These are phyloP conservation scores for Lactarius indigo DNA, from an alignment of 768 basidiomycete species.

Conservation along the genomic window DNA sequence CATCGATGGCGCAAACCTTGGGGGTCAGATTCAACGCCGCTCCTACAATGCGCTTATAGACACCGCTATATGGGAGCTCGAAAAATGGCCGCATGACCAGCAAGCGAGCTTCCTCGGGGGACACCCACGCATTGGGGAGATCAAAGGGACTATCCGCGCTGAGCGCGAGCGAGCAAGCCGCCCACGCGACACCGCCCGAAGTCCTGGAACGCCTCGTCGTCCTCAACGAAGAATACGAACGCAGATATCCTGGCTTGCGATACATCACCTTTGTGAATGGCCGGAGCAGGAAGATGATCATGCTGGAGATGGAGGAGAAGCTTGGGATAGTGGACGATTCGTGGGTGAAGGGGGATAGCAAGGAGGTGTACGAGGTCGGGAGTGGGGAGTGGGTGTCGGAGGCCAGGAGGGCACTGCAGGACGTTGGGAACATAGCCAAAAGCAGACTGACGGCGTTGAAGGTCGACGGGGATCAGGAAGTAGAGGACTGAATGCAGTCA, in stretches of 20 bases:
- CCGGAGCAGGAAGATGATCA: slow-evolving; percentile 64
- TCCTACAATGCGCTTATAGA: slow-evolving; percentile 58
- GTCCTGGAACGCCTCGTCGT: slow-evolving; percentile 69
- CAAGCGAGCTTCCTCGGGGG: slow-evolving; percentile 70
- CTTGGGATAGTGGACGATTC: slow-evolving; percentile 49
- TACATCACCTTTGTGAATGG: slow-evolving; percentile 95
- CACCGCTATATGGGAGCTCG: slow-evolving; percentile 45
- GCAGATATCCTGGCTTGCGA: slow-evolving; percentile 64
- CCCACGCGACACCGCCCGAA: slow-evolving; percentile 60
- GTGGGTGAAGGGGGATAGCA: slow-evolving; percentile 37
- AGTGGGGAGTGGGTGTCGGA: slow-evolving; percentile 60
- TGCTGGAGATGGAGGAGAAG: slow-evolving; percentile 73
- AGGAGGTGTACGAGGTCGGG: slow-evolving; percentile 38
- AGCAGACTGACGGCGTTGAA: slow-evolving; percentile 53
- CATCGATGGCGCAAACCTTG: slow-evolving; percentile 22
- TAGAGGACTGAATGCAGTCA: background rate
- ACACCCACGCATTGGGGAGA: slow-evolving; percentile 89
- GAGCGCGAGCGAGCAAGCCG: slow-evolving; percentile 77
- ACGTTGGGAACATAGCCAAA: slow-evolving; percentile 75
- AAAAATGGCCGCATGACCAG: slow-evolving; percentile 47
- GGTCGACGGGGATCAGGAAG: slow-evolving; percentile 32
- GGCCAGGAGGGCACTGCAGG: slow-evolving; percentile 65
- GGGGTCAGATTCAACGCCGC: background rate
- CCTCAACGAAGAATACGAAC: slow-evolving; percentile 78
- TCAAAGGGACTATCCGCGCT: slow-evolving; percentile 67